Evolutionary conservation across 2,329 filamentous ascomycete species (phyloP), one percentile per base, ranked within the genome.

Genomic region (Spiromastix sp.): DNA sequence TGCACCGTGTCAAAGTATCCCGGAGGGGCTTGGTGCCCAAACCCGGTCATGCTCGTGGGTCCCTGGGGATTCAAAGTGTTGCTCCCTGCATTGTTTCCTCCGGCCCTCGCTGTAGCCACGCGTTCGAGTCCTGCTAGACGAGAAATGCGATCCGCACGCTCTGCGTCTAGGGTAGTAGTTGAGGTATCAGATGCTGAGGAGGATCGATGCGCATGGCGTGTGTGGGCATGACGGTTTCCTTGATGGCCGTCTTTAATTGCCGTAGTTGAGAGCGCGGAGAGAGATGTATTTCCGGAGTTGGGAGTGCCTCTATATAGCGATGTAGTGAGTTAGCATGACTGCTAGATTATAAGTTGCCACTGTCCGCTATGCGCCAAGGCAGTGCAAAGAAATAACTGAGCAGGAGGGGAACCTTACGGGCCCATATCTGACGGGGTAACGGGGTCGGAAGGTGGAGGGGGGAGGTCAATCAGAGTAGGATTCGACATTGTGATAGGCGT

Each of bases 191-290:
- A 68, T 60, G 46, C 71, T 65, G 48, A 76, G 61, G 56, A 77
- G 65, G 49, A 72, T 33, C 76, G 74, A 28, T 60, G 59, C 25
- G 60, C 58, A 42, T 68, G 67, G 38, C 72, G 68, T 39, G 60
- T 59, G 40, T 73, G 70, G 38, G 78, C 71, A 18, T 77, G 74
- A 18, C 80, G 71, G 54, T 86, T 77, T 44, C 89, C 89, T 41
- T 85, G 83, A 54, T 95, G 85, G 48, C 89, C 89, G 56, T 96
- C 89, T 62, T 95, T 94, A 70, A 94, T 94, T 34, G 89, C 89
- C 9, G 85, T 91, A 12, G 89, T 95, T 11, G 85, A 93, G 31
- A 96, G 73, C 26, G 86, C 80, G 17, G 85, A 94, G 51, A 96
- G 79, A 34, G 86, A 93, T 9, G 87, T 95, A 3, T 85, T 93